Percentiles rank a stretch among this genome's conserved stretches.
phyloP scores from a whole-genome alignment of 129 eudicot species.

The Chrysanthemum makinoi region DNA sequence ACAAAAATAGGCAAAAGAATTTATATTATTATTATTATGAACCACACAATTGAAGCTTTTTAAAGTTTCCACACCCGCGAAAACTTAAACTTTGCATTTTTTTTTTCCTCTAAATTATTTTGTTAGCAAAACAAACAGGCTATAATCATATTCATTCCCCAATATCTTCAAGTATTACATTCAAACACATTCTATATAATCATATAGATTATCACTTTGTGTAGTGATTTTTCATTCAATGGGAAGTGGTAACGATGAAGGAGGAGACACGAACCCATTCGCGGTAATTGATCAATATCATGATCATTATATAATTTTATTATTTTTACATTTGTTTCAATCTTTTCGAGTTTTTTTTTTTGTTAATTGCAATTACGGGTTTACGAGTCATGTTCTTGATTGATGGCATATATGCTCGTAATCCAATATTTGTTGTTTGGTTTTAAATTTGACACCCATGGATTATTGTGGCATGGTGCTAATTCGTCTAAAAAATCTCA shows the following conservation, averaged over 20 bases:
- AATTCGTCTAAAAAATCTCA: too few species aligned
- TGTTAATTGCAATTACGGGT: constrained; percentile 17
- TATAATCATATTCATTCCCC: constrained; percentile 23
- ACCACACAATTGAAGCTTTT: constrained; percentile 26
- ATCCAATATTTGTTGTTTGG: neutral
- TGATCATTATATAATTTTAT: neutral
- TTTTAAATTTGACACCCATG: too few species aligned
- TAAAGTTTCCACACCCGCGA: constrained; percentile 28
- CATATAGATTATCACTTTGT: constrained; percentile 2
- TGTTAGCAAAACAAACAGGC: constrained; percentile 14
- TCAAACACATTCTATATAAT: constrained; percentile 15
- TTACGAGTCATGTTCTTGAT: constrained; percentile 21
- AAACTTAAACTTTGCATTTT: constrained; percentile 25
- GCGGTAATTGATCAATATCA: constrained; percentile 21
- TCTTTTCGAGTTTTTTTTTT: neutral
- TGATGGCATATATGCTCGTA: neutral
- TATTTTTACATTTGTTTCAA: neutral
- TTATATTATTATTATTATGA: neutral
- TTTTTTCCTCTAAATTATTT: constrained; percentile 5
- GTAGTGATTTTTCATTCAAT: constrained; percentile 16
- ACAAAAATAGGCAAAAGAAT: constrained; percentile 22
- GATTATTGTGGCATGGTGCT: too few species aligned
- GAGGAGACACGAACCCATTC: constrained; percentile 22
- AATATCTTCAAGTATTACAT: constrained; percentile 12
- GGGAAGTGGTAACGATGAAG: constrained; percentile 24